Evolutionary conservation across 352 stramenopile species (phyloP), one percentile per base, ranked within the genome.

Genomic region (Phytophthora parvispora): DNA sequence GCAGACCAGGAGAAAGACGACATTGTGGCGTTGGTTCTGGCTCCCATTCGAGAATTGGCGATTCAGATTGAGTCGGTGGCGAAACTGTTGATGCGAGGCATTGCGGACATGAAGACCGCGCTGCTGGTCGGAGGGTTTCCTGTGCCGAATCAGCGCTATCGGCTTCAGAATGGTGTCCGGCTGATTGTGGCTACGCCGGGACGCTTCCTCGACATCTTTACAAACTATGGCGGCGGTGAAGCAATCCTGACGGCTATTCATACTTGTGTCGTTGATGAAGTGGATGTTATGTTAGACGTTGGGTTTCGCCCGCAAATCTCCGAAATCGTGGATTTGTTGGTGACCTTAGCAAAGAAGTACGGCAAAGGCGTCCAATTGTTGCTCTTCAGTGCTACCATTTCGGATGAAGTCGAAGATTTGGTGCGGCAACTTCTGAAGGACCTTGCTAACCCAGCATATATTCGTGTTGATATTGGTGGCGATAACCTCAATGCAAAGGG

Each of bases 11-110:
- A 78, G 18, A 47, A 74, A 20, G 56, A 80, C 13, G 54, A 73
- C 18, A 54, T 61, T 31, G 7, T 89, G 4, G 78, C 63, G 16
- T 55, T 95, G 15, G 56, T 95, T 8, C 52, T 95, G 25, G 83
- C 81, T 29, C 86, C 87, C 12, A 80, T 93, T 36, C 82, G 87
- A 55, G 87, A 95, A 45, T 68, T 95, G 9, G 86, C 81, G 27
- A 87, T 92, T 27, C 87, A 95, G 61, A 91, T 95, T 55, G 85
- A 95, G 53, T 64, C 64, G 1, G 75, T 87, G 32, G 72, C 81
- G 0, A 95, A 93, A 58, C 6, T 66, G 2, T 65, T 95, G 18
- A 83, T 93, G 53, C 65, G 63, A 18, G 80, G 85, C 0, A 87
- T 95, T 38, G 51, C 58, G 2, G 58, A 77, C 52, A 93, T 93